Percentiles rank a stretch among this genome's conserved stretches.
Conservation (phyloP, 495 filamentous ascomycete species). For the Neurospora sp. region DNA sequence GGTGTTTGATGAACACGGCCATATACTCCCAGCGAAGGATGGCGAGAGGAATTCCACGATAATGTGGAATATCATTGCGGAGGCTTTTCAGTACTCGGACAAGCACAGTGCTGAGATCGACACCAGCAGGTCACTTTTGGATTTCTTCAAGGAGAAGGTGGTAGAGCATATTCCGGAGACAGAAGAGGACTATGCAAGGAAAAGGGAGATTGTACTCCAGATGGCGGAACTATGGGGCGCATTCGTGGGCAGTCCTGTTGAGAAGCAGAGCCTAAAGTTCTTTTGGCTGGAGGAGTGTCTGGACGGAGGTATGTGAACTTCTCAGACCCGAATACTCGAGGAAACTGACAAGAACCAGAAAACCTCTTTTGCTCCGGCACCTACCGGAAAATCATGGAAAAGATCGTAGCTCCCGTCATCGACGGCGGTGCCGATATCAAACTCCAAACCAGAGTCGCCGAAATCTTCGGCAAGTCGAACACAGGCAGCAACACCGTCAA, state of each 20-base stretch:
- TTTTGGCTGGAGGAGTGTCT: conserved; percentile 94
- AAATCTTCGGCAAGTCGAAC: conserved; percentile 38
- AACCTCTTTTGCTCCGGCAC: conserved; percentile 85
- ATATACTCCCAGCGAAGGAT: conserved; percentile 40
- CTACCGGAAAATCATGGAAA: conserved; percentile 63
- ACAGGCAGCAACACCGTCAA: conserved; percentile 30
- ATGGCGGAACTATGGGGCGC: conserved; percentile 73
- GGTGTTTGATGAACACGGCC: conserved; percentile 55
- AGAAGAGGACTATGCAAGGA: conserved; percentile 28
- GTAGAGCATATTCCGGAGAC: conserved; percentile 41
- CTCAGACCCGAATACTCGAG: background rate
- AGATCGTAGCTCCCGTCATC: conserved; percentile 53
- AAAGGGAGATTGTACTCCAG: conserved; percentile 48
- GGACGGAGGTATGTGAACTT: conserved; percentile 60
- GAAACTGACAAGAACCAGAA: conserved; percentile 38
- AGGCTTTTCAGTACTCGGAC: conserved; percentile 75
- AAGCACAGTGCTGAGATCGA: conserved; percentile 54
- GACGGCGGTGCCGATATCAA: conserved; percentile 50
- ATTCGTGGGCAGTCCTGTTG: conserved; percentile 72
- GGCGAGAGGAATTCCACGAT: conserved; percentile 46
- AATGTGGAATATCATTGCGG: conserved; percentile 69
- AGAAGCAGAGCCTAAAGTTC: conserved; percentile 77
- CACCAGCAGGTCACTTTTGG: conserved; percentile 55
- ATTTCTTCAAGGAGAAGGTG: conserved; percentile 64
- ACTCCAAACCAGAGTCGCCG: conserved; percentile 33